Evolutionary conservation across 2,329 filamentous ascomycete species (phyloP), one percentile per base, ranked within the genome.

Genomic region (Clonostachys sp.): DNA sequence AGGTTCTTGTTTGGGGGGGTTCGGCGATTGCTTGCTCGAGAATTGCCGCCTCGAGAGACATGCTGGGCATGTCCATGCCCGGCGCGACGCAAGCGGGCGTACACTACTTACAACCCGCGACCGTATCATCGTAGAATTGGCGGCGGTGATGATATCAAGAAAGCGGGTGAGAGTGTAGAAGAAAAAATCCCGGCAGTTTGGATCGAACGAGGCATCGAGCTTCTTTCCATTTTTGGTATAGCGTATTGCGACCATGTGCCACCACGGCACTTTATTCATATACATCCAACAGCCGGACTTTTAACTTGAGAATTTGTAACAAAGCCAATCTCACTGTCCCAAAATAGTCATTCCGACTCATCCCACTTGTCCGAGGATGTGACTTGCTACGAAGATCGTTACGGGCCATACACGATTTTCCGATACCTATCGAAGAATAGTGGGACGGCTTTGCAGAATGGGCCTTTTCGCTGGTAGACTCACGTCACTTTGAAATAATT

Each of bases 61-160:
- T 13, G 58, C 46, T 18, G 57, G 53, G 16, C 64, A 67, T 4
- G 54, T 63, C 65, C 64, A 68, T 49, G 50, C 59, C 39, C 51
- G 48, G 42, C 46, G 51, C 1, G 41, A 60, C 43, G 18, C 47
- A 45, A 35, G 50, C 47, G 7, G 57, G 45, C 6, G 53, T 53
- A 35, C 50, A 44, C 20, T 58, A 50, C 16, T 30, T 30, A 55
- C 47, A 1, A 55, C 50, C 46, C 58, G 54, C 42, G 59, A 54
- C 46, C 58, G 57, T 41, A 66, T 60, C 65, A 66, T 68, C 48
- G 45, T 48, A 44, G 41, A 30, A 8, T 47, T 45, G 17, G 36
- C 4, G 17, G 36, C 4, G 41, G 18, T 43, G 41, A 9, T 30
- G 24, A 30, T 6, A 30, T 4, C 12, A 13, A n/a, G 17, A 48